phyloP scores from a whole-genome alignment of 2,329 filamentous ascomycete genomes.

The Colletotrichum magnum region DNA sequence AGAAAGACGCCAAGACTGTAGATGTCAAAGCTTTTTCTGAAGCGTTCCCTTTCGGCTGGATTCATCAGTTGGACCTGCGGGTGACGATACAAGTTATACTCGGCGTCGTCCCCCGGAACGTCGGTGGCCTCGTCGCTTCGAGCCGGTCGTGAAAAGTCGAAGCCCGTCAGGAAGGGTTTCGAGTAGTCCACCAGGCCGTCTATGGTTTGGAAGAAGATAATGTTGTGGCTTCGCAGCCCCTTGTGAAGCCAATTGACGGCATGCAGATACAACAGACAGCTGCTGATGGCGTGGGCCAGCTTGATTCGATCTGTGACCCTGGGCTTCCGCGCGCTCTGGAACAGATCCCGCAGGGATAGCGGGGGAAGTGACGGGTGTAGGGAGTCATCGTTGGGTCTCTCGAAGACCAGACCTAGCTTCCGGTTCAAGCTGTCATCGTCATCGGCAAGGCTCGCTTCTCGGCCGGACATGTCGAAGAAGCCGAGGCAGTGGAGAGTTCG shows the following conservation, averaged over 20 bases:
- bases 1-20: constrained; percentile 67
- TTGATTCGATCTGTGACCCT: constrained; percentile 65
- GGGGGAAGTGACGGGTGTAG: constrained; percentile 56
- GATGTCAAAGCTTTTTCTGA: constrained; percentile 66
- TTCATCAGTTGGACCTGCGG: constrained; percentile 57
- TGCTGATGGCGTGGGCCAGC: constrained; percentile 65
- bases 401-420: constrained; percentile 68
- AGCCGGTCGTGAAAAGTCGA: constrained; percentile 68
- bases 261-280: constrained; percentile 68
- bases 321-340: constrained; percentile 58
- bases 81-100: constrained; percentile 66
- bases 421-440: constrained; percentile 58
- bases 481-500: constrained; percentile 65
- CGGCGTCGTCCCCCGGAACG: constrained; percentile 58
- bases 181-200: constrained; percentile 53
- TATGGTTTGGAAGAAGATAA: constrained; percentile 64
- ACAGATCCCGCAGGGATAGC: constrained; percentile 62
- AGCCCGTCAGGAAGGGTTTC: constrained; percentile 64
- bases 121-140: constrained; percentile 66
- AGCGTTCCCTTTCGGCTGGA: constrained; percentile 51
- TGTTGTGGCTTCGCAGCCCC: constrained; percentile 66
- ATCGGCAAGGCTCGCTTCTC: constrained; percentile 51
- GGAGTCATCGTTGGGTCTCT: constrained; percentile 57
- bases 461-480: constrained; percentile 59
- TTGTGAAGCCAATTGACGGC: constrained; percentile 72